These are phyloP conservation scores for Eruca vesicaria DNA, from an alignment of 441 rosid species.

Conservation along the genomic window DNA sequence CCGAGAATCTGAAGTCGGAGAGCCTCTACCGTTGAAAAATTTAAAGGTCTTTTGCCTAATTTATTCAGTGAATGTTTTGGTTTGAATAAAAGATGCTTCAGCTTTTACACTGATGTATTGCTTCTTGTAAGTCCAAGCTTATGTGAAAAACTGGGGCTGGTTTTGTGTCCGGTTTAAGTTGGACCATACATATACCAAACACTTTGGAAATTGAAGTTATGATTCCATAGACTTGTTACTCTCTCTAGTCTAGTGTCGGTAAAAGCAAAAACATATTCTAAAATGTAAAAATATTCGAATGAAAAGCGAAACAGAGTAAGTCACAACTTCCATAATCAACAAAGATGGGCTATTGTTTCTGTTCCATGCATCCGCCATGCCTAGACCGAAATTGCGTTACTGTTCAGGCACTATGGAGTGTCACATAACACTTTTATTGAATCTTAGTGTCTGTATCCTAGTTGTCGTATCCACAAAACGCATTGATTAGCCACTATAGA, in stretches of 20 bases:
- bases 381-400: conserved; percentile 56
- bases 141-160: background rate
- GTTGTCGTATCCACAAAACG: conserved; percentile 73
- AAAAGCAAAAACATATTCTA: background rate
- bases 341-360: conserved; percentile 89
- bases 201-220: background rate
- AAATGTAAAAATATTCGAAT: background rate
- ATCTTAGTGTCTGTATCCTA: conserved; percentile 63
- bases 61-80: background rate
- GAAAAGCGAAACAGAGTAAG: background rate
- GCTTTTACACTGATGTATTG: background rate
- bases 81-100: conserved; percentile 24
- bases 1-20: conserved; percentile 95
- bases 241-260: background rate
- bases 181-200: background rate
- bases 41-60: background rate
- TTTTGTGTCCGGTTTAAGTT: conserved; percentile 12
- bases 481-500: conserved; percentile 60
- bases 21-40: conserved; percentile 78
- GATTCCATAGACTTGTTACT: background rate
- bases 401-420: conserved; percentile 60
- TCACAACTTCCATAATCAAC: conserved; percentile 41
- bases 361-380: conserved; percentile 95
- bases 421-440: conserved; percentile 73
- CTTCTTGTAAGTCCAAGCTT: background rate